Evolutionary conservation across 129 eudicot species (phyloP).

Genomic region (Silybum marianum): DNA sequence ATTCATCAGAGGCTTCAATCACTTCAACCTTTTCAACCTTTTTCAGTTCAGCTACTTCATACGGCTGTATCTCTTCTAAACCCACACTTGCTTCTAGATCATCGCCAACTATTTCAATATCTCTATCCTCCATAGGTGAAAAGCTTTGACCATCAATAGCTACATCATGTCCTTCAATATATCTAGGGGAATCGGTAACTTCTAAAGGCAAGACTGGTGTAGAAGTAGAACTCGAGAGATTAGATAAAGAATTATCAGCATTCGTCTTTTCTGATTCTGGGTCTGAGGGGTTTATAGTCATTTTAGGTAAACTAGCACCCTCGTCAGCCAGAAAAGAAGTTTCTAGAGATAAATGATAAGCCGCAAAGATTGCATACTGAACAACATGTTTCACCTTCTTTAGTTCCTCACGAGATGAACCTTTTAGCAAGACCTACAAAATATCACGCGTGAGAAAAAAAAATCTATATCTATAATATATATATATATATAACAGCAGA

Average conservation of each 20-base stretch:
- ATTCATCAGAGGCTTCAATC: slow-evolving; percentile 46
- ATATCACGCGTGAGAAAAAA: no score
- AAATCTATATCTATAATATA: no score
- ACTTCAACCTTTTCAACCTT: slow-evolving; percentile 34
- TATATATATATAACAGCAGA: no score
- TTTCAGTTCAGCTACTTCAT: not conserved
- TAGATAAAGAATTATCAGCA: slow-evolving; percentile 37
- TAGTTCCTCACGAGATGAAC: slow-evolving; percentile 76
- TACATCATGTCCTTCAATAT: not conserved
- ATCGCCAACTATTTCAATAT: slow-evolving; percentile 24
- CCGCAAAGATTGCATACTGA: slow-evolving; percentile 94
- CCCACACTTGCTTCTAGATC: slow-evolving; percentile 24
- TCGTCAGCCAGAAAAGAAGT: slow-evolving; percentile 95
- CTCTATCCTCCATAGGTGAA: slow-evolving; percentile 18
- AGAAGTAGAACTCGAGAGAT: slow-evolving; percentile 26
- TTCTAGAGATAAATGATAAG: slow-evolving; percentile 86
- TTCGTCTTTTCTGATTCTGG: slow-evolving; percentile 34
- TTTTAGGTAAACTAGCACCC: slow-evolving; percentile 86
- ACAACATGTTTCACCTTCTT: slow-evolving; percentile 83
- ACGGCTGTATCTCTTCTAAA: slow-evolving; percentile 24
- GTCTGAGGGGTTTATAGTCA: slow-evolving; percentile 29
- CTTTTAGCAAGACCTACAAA: slow-evolving; percentile 79
- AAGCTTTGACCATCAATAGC: slow-evolving; percentile 4
- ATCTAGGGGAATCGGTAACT: slow-evolving; percentile 12
- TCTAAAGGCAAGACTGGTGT: slow-evolving; percentile 7